Conservation (phyloP, 2,329 filamentous ascomycete genomes). For the Pezicula carpinea region DNA sequence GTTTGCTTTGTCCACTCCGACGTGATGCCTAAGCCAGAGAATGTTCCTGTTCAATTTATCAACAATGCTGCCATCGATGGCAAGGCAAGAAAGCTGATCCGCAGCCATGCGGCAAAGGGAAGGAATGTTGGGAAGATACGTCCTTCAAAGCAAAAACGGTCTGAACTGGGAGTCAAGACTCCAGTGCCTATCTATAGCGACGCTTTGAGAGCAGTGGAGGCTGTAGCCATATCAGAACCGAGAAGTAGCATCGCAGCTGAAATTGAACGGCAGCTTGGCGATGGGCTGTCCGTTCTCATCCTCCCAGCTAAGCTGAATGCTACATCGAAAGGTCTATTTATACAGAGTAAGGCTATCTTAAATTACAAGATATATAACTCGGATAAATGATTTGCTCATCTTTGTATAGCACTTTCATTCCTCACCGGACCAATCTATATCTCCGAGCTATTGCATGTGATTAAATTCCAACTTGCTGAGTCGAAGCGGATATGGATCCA, state of each 20-base stretch:
- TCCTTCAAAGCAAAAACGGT: constrained; percentile 2
- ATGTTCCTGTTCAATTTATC: constrained; percentile 1
- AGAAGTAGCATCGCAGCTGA: not conserved
- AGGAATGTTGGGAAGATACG: constrained; percentile 13
- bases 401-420: constrained; percentile 4
- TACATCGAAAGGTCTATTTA: constrained; percentile 6
- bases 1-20: too few relatives aligned
- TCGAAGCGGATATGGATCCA: constrained; percentile 18
- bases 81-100: constrained; percentile 10
- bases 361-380: not conserved
- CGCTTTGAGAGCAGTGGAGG: not conserved
- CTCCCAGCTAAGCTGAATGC: constrained; percentile 6
- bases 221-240: not conserved
- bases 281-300: constrained; percentile 10
- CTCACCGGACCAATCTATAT: constrained; percentile 5
- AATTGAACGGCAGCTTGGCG: constrained; percentile 11
- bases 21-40: too few relatives aligned
- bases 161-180: not conserved
- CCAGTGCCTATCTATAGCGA: not conserved
- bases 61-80: constrained; percentile 11
- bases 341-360: constrained; percentile 4
- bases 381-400: not conserved
- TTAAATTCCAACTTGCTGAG: constrained; percentile 1
- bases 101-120: constrained; percentile 16
- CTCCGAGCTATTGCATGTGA: constrained; percentile 3